Percentiles rank a stretch among this genome's conserved stretches.
phyloP scores from a whole-genome alignment of 2,329 filamentous ascomycete genomes.

The Pseudomassariella vexata region DNA sequence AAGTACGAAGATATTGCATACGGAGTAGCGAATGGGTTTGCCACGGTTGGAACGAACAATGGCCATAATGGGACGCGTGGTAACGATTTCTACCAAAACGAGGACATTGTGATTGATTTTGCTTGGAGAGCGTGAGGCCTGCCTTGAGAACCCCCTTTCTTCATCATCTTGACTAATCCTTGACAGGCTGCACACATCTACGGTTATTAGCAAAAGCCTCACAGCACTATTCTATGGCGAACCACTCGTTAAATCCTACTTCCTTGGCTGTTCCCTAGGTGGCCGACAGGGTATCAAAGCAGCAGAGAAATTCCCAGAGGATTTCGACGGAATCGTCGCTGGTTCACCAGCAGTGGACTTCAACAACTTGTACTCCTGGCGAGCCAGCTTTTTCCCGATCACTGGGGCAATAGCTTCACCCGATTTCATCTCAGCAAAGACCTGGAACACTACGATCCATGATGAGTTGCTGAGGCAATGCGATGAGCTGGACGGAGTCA shows the following conservation, averaged over 20 bases:
- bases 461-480: conserved; percentile 31
- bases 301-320: conserved; percentile 44
- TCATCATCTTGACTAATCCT: background rate
- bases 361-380: conserved; percentile 21
- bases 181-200: conserved; percentile 35
- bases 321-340: conserved; percentile 52
- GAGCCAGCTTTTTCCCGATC: conserved; percentile 37
- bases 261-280: conserved; percentile 51
- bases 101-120: conserved; percentile 30
- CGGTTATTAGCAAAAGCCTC: conserved; percentile 42
- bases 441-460: conserved; percentile 24
- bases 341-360: conserved; percentile 33
- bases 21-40: conserved; percentile 33
- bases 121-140: conserved; percentile 21
- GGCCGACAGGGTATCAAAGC: conserved; percentile 51
- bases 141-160: conserved; percentile 17
- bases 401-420: conserved; percentile 19
- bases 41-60: conserved; percentile 41
- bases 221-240: conserved; percentile 39
- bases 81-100: conserved; percentile 26
- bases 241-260: conserved; percentile 39
- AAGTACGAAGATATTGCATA: conserved; percentile 39
- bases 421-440: conserved; percentile 8
- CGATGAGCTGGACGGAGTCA: conserved; percentile 32
- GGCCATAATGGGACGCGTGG: conserved; percentile 39